These are phyloP conservation scores for Arxiozyma telluris DNA, from an alignment of 1,139 yeast genomes.

Conservation along the genomic window DNA sequence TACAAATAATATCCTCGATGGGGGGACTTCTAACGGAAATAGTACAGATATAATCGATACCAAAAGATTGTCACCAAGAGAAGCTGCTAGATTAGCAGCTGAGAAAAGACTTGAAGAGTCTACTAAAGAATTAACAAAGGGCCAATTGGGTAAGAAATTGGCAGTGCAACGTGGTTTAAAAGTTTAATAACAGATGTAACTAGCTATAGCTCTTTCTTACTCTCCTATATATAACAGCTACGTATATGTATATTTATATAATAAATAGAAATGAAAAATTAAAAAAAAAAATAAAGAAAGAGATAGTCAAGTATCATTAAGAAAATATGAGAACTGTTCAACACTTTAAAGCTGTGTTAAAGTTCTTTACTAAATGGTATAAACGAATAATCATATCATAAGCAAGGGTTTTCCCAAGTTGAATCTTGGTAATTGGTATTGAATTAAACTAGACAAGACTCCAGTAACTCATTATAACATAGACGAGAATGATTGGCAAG, in stretches of 20 bases:
- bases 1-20: background rate
- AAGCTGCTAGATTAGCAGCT: slow-evolving; percentile 30
- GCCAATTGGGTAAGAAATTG: slow-evolving; percentile 24
- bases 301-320: no score
- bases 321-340: background rate
- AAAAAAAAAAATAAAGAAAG: no score
- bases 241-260: no score
- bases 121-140: slow-evolving; percentile 19
- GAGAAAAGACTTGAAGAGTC: slow-evolving; percentile 23
- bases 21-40: background rate
- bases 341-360: background rate
- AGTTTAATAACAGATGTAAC: background rate
- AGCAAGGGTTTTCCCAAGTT: background rate
- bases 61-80: slow-evolving; percentile 18
- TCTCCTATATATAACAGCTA: background rate
- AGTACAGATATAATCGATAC: slow-evolving; percentile 3
- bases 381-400: background rate
- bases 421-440: no score
- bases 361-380: background rate
- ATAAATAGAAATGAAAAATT: background rate
- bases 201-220: background rate
- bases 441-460: background rate
- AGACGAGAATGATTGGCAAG: background rate
- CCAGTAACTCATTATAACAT: background rate
- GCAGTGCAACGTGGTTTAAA: slow-evolving; percentile 20